These are phyloP conservation scores for Daldinia grandis DNA, from an alignment of 495 filamentous ascomycete genomes.

Conservation along the genomic window DNA sequence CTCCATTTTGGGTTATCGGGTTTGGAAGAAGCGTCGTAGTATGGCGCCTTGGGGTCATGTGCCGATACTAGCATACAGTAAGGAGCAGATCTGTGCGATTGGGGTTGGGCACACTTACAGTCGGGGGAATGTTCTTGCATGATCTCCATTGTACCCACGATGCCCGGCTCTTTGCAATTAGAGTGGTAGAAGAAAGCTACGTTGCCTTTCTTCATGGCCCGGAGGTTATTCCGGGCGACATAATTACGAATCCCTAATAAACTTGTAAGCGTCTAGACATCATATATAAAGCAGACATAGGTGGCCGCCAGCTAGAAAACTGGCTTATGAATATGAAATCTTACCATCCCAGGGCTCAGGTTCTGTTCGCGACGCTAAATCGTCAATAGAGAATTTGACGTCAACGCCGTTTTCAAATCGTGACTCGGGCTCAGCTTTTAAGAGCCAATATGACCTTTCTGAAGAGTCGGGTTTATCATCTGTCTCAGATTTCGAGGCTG, in stretches of 20 bases:
- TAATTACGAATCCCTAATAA: constrained; percentile 58
- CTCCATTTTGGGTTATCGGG: constrained; percentile 88
- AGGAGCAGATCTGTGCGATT: constrained; percentile 24
- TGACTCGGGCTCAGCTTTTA: constrained; percentile 94
- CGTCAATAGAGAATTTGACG: constrained; percentile 94
- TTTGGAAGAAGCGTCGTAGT: constrained; percentile 79
- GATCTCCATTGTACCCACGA: constrained; percentile 94
- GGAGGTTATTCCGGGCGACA: constrained; percentile 83
- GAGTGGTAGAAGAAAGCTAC: constrained; percentile 97
- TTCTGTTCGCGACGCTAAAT: constrained; percentile 70
- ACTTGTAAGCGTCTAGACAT: constrained; percentile 25
- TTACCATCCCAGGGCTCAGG: constrained; percentile 92
- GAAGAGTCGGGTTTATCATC: constrained; percentile 17
- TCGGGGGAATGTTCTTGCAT: constrained; percentile 83
- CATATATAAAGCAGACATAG: constrained; percentile 8
- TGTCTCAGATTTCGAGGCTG: constrained; percentile 11
- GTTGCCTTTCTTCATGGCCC: constrained; percentile 89
- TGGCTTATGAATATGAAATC: constrained; percentile 23
- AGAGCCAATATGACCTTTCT: constrained; percentile 77
- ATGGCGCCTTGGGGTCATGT: constrained; percentile 78
- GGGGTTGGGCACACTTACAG: constrained; percentile 57
- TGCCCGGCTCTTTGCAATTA: constrained; percentile 89
- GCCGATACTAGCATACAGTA: constrained; percentile 69
- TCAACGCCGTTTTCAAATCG: constrained; percentile 85
- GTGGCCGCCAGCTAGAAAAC: background rate